Conservation (phyloP, 2,329 filamentous ascomycete genomes). For the Domatiomyces catenatus region DNA sequence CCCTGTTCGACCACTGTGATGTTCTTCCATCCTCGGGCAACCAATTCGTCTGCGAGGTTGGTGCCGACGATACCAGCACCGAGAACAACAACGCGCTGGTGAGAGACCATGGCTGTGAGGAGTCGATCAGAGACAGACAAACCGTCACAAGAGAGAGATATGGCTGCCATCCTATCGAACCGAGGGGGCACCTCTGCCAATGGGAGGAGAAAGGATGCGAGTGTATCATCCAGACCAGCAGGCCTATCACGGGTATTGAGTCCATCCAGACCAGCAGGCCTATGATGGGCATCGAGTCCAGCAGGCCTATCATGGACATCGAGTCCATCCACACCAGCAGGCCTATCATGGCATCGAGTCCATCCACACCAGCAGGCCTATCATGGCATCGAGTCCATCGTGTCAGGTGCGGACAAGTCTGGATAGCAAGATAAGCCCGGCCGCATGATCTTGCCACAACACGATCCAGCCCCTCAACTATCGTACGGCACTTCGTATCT, state of each 20-base stretch:
- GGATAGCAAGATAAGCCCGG: neutral
- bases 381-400: neutral
- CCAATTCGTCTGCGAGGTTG: slow-evolving; percentile 50
- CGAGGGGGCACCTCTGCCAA: neutral
- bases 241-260: no score
- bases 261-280: no score
- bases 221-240: no score
- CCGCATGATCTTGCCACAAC: neutral
- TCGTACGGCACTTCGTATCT: neutral
- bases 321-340: no score
- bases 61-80: slow-evolving; percentile 50
- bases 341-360: no score
- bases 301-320: no score
- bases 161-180: neutral
- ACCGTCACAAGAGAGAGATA: neutral
- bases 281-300: no score
- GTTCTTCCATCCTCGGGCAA: slow-evolving; percentile 45
- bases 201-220: neutral
- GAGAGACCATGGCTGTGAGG: slow-evolving; percentile 20
- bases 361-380: no score
- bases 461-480: neutral
- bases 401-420: neutral
- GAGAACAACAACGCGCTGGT: slow-evolving; percentile 41
- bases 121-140: neutral
- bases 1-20: slow-evolving; percentile 53